phyloP scores from a whole-genome alignment of 2,329 filamentous ascomycete species.

The Laburnicola sp. region DNA sequence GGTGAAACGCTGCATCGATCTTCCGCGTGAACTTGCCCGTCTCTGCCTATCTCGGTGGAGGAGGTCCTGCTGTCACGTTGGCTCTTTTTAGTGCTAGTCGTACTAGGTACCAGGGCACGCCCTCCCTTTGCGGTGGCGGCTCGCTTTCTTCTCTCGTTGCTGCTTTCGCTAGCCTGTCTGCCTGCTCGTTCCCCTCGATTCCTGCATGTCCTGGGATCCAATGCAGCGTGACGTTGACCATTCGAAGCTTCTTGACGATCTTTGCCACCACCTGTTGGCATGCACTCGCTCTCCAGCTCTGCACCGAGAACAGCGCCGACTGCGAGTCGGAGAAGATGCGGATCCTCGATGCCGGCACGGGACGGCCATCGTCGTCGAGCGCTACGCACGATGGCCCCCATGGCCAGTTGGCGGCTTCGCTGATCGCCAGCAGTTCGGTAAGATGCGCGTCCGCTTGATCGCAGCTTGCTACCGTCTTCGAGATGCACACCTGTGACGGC shows the following conservation, averaged over 20 bases:
- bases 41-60: neutral
- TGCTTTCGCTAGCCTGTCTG: slow-evolving; percentile 17
- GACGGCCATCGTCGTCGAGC: neutral
- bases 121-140: slow-evolving; percentile 13
- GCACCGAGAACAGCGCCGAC: slow-evolving; percentile 9
- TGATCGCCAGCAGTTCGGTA: slow-evolving; percentile 14
- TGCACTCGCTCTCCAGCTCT: slow-evolving; percentile 14
- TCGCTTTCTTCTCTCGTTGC: slow-evolving; percentile 17
- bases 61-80: slow-evolving; percentile 4
- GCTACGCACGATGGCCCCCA: neutral
- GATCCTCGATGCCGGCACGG: slow-evolving; percentile 6
- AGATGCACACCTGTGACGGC: slow-evolving; percentile 6
- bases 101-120: slow-evolving; percentile 14
- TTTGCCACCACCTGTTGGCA: slow-evolving; percentile 13
- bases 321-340: slow-evolving; percentile 8
- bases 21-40: slow-evolving; percentile 20
- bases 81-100: slow-evolving; percentile 11
- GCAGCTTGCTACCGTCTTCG: slow-evolving; percentile 13
- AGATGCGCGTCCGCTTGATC: slow-evolving; percentile 11
- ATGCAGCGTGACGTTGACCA: slow-evolving; percentile 22
- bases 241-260: slow-evolving; percentile 16
- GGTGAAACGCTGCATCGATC: slow-evolving; percentile 21
- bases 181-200: slow-evolving; percentile 19
- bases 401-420: slow-evolving; percentile 6
- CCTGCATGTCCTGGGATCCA: slow-evolving; percentile 18